A percentile compares a stretch with the other conserved stretches of the same genome.
These are phyloP conservation scores for Thalassia testudinum DNA, from an alignment of 116 monocot genomes.

Conservation along the genomic window DNA sequence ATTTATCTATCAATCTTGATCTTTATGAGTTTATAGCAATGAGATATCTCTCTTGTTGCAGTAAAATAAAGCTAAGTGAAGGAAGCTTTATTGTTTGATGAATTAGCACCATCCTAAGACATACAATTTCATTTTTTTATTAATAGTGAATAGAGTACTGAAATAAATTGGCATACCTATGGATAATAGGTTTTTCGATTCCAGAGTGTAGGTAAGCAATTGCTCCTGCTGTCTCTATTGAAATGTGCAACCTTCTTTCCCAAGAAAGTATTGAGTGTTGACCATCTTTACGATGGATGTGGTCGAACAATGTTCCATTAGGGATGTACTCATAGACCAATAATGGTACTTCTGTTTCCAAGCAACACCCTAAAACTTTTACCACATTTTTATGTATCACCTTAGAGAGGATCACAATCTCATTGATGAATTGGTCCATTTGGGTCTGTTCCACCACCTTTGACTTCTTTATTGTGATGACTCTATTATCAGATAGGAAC, in stretches of 20 bases:
- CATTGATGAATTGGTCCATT: conserved; percentile 26
- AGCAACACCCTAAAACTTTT: conserved; percentile 22
- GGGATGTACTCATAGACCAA: conserved; percentile 35
- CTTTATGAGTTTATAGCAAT: too few species aligned
- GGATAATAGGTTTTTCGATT: conserved; percentile 5
- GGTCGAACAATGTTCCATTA: conserved; percentile 13
- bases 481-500: conserved; percentile 1
- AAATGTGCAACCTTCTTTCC: conserved; percentile 1
- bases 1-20: too few species aligned
- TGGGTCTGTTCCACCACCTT: conserved; percentile 4
- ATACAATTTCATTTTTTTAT: too few species aligned
- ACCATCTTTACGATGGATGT: conserved; percentile 2
- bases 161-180: too few species aligned
- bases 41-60: too few species aligned
- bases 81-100: conserved; percentile 3
- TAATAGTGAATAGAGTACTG: too few species aligned
- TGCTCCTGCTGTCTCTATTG: conserved; percentile 12
- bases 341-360: conserved; percentile 23
- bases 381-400: conserved; percentile 27
- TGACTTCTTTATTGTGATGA: conserved; percentile 31
- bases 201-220: conserved; percentile 16
- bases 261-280: background rate
- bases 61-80: too few species aligned
- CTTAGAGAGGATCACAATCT: conserved; percentile 20
- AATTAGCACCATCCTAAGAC: too few species aligned